Base-by-base conservation (phyloP, 2,329 filamentous ascomycete species). In the Tolypocladium guangdongense region DNA sequence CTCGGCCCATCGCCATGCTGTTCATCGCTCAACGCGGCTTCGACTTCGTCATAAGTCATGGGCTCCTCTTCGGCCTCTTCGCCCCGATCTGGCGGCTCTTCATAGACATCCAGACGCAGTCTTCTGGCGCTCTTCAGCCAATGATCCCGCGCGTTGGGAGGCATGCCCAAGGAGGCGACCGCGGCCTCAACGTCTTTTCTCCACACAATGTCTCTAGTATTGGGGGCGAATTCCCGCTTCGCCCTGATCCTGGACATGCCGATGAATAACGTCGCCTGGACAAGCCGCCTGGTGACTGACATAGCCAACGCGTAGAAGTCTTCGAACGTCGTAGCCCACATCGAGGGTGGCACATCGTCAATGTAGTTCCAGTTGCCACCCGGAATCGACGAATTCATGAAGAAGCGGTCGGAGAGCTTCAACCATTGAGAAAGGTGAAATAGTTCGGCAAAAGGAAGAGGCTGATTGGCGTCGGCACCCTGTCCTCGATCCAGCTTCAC, bases 251-350 rank as follows among this genome's bases (percentile, higher is more conserved):
- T 78, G 2, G 86, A 86, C 64, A 81, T 78, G n/a, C 85, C 81
- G 54, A 89, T 80, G 60, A 86, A 87, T 0, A 93, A 70, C 0
- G 82, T 74, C 0, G 86, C 81, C 48, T 87, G 81, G 2, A 93
- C 74, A 1, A 96, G 69, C 14, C 87, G 78, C 55, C 80, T 81
- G 0, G 87, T 91, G 16, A 93, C 59, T 52, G 80, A 86, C 1
- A 87, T 66, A 0, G 79, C 74, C 2, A 96, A 68, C 10, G 80
- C 79, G 62, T 90, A 78, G 46, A 96, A 85, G 60, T 93, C 88
- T 6, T 81, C 77, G n/a, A 95, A 77, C 0, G 87, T 83, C 2
- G 88, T 90, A 7, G 83, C 80, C 59, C 86, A 83, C 24, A 96
- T 80, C 0, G 86, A 82, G 0, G 90, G 90, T 3, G 73, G 73